Conservation (phyloP, 2,329 filamentous ascomycete genomes). For the Colletotrichum abscissum region DNA sequence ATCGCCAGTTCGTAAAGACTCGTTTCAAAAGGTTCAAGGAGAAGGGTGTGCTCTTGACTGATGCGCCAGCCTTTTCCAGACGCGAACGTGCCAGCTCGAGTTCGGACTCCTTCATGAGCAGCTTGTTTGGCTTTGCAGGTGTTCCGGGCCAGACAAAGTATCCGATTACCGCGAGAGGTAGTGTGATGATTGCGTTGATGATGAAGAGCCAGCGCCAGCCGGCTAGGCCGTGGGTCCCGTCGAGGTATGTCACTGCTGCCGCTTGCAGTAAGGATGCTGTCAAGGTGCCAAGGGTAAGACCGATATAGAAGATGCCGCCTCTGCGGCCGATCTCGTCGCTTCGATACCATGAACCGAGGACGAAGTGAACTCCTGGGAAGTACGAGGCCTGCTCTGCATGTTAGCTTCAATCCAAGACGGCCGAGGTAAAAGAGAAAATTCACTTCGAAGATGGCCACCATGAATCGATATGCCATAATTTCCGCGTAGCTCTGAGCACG, state of each 20-base stretch:
- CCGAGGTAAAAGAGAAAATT: conserved; percentile 53
- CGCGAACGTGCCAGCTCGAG: conserved; percentile 56
- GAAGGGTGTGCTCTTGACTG: conserved; percentile 52
- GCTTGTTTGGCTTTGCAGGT: conserved; percentile 56
- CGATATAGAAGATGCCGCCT: conserved; percentile 69
- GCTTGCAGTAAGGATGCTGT: conserved; percentile 63
- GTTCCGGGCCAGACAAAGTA: conserved; percentile 19
- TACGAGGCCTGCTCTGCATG: conserved; percentile 42
- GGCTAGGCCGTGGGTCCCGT: conserved; percentile 56
- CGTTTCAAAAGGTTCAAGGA: conserved; percentile 42
- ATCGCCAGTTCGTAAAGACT: conserved; percentile 54
- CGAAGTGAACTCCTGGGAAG: conserved; percentile 55
- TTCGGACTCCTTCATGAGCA: conserved; percentile 58
- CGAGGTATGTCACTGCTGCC: conserved; percentile 51
- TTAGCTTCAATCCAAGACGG: conserved; percentile 53
- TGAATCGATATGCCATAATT: conserved; percentile 52
- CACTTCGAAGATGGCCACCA: conserved; percentile 51
- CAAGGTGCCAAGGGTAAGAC: conserved; percentile 61
- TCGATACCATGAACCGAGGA: conserved; percentile 68
- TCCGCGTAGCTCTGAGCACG: conserved; percentile 60
- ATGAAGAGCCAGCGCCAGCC: conserved; percentile 70
- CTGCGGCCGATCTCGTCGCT: conserved; percentile 70
- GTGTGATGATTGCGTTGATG: conserved; percentile 45
- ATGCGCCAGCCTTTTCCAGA: conserved; percentile 49
- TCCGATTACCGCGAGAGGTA: conserved; percentile 12